phyloP scores from a whole-genome alignment of 768 basidiomycete genomes.

The Porphyrellus cyaneotinctus region DNA sequence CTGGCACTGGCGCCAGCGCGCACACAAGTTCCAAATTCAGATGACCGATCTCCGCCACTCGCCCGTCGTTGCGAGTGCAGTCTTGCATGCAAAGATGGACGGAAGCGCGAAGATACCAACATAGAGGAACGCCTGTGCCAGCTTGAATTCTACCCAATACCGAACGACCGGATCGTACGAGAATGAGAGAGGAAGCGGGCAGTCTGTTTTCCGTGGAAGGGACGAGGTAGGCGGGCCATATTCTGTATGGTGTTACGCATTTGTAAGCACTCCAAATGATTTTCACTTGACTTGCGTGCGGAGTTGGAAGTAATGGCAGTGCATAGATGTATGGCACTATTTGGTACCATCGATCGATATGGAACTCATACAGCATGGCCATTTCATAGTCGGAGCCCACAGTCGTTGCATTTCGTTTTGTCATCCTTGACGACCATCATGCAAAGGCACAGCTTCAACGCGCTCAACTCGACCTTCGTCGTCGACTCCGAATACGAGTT shows the following conservation, averaged over 20 bases:
- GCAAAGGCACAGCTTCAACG: conserved; percentile 75
- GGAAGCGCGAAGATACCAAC: conserved; percentile 59
- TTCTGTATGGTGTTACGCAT: too few species aligned
- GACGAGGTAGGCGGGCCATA: too few species aligned
- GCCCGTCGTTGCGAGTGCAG: conserved; percentile 63
- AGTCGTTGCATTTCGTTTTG: background rate
- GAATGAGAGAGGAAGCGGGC: too few species aligned
- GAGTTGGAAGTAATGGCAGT: background rate
- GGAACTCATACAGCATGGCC: conserved; percentile 8
- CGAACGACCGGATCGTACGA: too few species aligned
- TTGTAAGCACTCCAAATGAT: too few species aligned
- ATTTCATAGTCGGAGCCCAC: background rate
- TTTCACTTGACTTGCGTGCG: too few species aligned
- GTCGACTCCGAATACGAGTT: conserved; percentile 89
- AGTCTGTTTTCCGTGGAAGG: too few species aligned
- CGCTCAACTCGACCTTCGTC: conserved; percentile 82
- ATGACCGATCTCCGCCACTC: conserved; percentile 41
- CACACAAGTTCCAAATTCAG: background rate
- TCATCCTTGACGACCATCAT: conserved; percentile 28
- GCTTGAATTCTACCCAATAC: conserved; percentile 85
- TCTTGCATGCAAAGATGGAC: conserved; percentile 68
- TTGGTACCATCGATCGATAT: conserved; percentile 35
- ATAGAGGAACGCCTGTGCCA: conserved; percentile 78
- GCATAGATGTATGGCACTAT: conserved; percentile 22
- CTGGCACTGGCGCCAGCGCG: too few species aligned